Conservation (phyloP, 768 basidiomycete species). For the Phylloporus sp. region DNA sequence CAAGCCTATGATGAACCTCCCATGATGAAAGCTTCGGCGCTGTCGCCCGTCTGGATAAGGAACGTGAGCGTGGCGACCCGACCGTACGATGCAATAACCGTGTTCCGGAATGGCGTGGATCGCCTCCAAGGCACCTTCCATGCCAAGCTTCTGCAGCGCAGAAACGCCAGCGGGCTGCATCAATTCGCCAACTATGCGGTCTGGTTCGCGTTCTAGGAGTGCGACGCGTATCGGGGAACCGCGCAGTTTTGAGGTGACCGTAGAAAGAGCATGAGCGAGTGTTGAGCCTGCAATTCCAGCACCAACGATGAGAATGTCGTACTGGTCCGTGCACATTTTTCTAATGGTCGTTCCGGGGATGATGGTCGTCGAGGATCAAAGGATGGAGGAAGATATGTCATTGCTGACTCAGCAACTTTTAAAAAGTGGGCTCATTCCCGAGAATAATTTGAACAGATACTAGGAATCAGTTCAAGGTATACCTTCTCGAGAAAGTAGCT, state of each 20-base stretch:
- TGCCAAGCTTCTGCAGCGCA: conserved; percentile 71
- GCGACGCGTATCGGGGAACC: conserved; percentile 69
- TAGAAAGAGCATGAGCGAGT: conserved; percentile 81
- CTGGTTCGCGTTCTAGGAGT: conserved; percentile 89
- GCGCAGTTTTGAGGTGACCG: conserved; percentile 39
- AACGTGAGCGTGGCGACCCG: conserved; percentile 70
- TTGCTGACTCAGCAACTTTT: conserved; percentile 16
- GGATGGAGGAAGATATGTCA: background rate
- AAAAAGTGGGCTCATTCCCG: conserved; percentile 5
- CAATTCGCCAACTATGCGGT: conserved; percentile 96
- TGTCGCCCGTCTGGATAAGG: conserved; percentile 75
- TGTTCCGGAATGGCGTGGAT: conserved; percentile 80
- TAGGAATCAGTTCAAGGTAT: no score
- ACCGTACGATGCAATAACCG: conserved; percentile 78
- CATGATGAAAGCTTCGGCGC: conserved; percentile 92
- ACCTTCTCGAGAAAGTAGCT: no score
- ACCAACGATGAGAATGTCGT: conserved; percentile 87
- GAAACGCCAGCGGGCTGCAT: conserved; percentile 89
- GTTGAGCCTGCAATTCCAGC: conserved; percentile 88
- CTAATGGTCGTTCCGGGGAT: background rate
- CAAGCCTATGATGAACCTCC: conserved; percentile 78
- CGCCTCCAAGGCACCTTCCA: conserved; percentile 70
- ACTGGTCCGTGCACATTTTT: conserved; percentile 29
- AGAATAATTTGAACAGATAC: no score
- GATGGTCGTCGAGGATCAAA: background rate